phyloP scores from a whole-genome alignment of 495 filamentous ascomycete genomes.

The Eremomyces bilateralis region DNA sequence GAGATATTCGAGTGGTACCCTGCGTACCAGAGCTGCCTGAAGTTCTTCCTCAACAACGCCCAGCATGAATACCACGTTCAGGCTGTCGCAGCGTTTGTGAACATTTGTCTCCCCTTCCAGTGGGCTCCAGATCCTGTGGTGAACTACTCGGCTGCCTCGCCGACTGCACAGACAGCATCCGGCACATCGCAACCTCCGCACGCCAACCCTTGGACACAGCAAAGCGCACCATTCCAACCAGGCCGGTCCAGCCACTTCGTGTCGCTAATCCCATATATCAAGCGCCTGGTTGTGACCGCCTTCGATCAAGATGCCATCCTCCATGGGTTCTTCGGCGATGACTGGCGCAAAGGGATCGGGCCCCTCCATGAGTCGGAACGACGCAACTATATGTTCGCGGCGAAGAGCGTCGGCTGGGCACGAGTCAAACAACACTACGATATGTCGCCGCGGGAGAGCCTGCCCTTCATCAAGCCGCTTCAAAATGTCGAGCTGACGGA shows the following conservation, averaged over 20 bases:
- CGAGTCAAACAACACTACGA: slow-evolving; percentile 80
- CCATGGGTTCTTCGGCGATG: slow-evolving; percentile 87
- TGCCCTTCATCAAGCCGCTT: slow-evolving; percentile 70
- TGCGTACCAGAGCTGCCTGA: slow-evolving; percentile 73
- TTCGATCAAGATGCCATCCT: slow-evolving; percentile 70
- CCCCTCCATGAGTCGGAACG: slow-evolving; percentile 74
- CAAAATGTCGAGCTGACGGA: slow-evolving; percentile 53
- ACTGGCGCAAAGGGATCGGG: slow-evolving; percentile 61
- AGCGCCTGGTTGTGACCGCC: slow-evolving; percentile 75
- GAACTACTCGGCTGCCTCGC: slow-evolving; percentile 6
- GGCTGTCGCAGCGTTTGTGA: slow-evolving; percentile 77
- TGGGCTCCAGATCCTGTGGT: slow-evolving; percentile 19
- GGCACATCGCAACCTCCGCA: slow-evolving; percentile 10
- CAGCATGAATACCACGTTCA: slow-evolving; percentile 70
- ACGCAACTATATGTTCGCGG: slow-evolving; percentile 84
- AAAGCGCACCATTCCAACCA: slow-evolving; percentile 5
- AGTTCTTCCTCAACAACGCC: slow-evolving; percentile 82
- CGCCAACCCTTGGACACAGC: too few species aligned
- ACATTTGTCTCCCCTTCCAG: slow-evolving; percentile 59
- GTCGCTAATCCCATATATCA: slow-evolving; percentile 72
- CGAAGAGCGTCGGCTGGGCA: slow-evolving; percentile 77
- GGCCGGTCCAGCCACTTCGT: slow-evolving; percentile 21
- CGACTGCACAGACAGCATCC: slow-evolving; percentile 2
- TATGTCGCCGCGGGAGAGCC: slow-evolving; percentile 51
- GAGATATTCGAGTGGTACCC: slow-evolving; percentile 92